These are phyloP conservation scores for Beta corolliflora DNA, from an alignment of 179 eudicot genomes.

Conservation along the genomic window DNA sequence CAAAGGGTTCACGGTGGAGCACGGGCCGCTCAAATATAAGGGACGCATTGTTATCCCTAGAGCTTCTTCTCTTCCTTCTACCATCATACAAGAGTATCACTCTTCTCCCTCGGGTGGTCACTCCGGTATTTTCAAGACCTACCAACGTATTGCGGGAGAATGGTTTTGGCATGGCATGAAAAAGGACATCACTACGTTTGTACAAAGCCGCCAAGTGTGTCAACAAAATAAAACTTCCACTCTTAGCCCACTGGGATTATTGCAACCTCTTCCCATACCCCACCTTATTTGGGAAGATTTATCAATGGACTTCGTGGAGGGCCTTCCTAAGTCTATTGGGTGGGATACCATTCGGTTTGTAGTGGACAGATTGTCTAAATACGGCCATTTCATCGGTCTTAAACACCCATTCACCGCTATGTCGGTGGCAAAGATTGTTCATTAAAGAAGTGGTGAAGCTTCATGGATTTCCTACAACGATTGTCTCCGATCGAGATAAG, in stretches of 20 bases:
- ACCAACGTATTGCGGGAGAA: background rate
- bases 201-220: background rate
- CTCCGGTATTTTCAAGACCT: background rate
- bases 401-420: too few species aligned
- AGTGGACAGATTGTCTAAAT: too few species aligned
- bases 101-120: background rate
- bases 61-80: too few species aligned
- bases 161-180: background rate
- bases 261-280: background rate
- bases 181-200: background rate
- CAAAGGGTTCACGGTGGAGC: background rate
- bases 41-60: background rate
- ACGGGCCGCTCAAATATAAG: background rate
- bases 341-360: too few species aligned
- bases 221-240: background rate
- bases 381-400: too few species aligned
- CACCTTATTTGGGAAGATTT: background rate
- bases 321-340: background rate
- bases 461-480: too few species aligned
- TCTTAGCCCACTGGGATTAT: background rate
- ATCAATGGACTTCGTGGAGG: background rate
- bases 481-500: too few species aligned
- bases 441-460: too few species aligned
- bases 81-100: background rate
- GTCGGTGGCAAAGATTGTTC: too few species aligned